These are phyloP conservation scores for Trichoderma pleuroti DNA, from an alignment of 2,329 filamentous ascomycete genomes.

Conservation along the genomic window DNA sequence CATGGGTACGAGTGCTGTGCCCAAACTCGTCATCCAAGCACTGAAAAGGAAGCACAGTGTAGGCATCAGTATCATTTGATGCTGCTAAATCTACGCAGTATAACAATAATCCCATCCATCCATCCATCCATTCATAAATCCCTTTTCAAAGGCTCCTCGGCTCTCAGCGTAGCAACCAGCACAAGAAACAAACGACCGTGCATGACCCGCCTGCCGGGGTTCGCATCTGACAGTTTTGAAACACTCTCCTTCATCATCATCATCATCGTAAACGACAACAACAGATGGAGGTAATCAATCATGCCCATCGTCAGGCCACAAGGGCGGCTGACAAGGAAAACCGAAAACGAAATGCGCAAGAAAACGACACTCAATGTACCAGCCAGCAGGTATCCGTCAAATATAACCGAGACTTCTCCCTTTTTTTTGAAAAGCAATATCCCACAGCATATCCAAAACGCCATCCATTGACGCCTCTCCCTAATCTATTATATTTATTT, in stretches of 20 bases:
- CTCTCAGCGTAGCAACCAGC: not conserved
- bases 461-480: not conserved
- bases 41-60: not conserved
- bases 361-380: not conserved
- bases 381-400: not conserved
- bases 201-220: slow-evolving; percentile 1
- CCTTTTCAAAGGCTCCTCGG: not conserved
- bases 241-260: slow-evolving; percentile 14
- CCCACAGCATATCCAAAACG: not conserved
- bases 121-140: not conserved
- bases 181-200: not conserved
- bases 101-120: not conserved
- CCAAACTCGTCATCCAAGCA: no score
- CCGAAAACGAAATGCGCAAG: not conserved
- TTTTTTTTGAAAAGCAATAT: not conserved
- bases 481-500: not conserved
- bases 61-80: not conserved
- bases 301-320: not conserved
- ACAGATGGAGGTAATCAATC: not conserved
- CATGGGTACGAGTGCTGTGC: no score
- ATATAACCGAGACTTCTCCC: not conserved
- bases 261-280: slow-evolving; percentile 15
- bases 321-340: not conserved
- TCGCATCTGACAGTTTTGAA: slow-evolving; percentile 10
- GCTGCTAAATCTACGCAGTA: not conserved